These are phyloP conservation scores for Xylariaceae sp. DNA, from an alignment of 2,329 filamentous ascomycete species.

Conservation along the genomic window DNA sequence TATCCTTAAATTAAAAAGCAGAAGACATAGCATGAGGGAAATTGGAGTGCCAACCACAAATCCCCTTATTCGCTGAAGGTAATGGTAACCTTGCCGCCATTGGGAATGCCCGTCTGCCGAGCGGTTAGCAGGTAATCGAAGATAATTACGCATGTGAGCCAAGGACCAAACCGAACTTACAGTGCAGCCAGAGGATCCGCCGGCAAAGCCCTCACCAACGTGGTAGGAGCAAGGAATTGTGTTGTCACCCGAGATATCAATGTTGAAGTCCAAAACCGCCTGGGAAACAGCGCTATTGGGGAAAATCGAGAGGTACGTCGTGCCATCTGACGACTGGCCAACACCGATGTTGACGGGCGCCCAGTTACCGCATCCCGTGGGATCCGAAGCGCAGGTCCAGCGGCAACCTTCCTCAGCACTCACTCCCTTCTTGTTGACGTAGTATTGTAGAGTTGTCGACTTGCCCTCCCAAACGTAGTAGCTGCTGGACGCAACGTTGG, in stretches of 20 bases:
- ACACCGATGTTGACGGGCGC: conserved; percentile 82
- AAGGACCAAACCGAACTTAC: conserved; percentile 49
- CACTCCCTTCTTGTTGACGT: conserved; percentile 80
- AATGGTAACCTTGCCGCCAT: conserved; percentile 39
- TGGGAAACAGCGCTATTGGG: conserved; percentile 71
- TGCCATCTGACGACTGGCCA: conserved; percentile 54
- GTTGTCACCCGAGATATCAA: conserved; percentile 66
- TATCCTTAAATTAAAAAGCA: conserved; percentile 31
- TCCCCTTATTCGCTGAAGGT: conserved; percentile 36
- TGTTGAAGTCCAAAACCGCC: conserved; percentile 68
- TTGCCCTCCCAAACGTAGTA: conserved; percentile 76
- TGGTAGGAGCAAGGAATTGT: conserved; percentile 57
- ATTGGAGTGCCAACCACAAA: conserved; percentile 15
- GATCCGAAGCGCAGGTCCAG: conserved; percentile 55
- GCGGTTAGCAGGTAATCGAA: conserved; percentile 5
- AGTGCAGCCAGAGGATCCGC: conserved; percentile 65
- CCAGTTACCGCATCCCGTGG: conserved; percentile 69
- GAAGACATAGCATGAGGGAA: conserved; percentile 24
- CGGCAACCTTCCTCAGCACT: conserved; percentile 62
- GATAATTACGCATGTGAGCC: conserved; percentile 15
- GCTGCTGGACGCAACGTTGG: conserved; percentile 63
- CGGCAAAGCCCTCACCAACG: conserved; percentile 53
- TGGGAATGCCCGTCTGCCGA: conserved; percentile 39
- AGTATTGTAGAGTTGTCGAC: conserved; percentile 87
- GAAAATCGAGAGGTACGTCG: conserved; percentile 78